Base-by-base conservation (phyloP, 1,139 yeast species). In the Geotrichum restrictum region DNA sequence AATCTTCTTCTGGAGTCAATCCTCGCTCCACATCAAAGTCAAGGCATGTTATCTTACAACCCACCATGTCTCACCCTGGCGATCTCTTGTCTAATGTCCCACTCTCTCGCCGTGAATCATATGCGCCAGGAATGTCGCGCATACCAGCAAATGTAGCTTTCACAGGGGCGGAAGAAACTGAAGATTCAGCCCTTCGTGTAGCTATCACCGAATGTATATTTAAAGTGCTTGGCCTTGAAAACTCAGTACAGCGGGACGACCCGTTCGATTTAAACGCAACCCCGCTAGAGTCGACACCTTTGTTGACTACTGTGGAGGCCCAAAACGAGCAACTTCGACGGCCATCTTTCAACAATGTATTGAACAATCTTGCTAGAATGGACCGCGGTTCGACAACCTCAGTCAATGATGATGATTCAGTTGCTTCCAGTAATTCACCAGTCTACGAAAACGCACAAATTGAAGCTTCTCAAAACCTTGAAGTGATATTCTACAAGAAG, bases 41-140 rank as follows among this genome's bases (percentile, higher is more conserved):
- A 1, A 73, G 88, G 53, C 85, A 85, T 59, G 88, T 85, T 22
- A 75, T 79, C 3, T 68, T 87, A 40, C 82, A 79, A 49, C 79
- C 89, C 0, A 72, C 84, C 45, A 75, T 74, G 22, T 75, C 79
- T 29, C 85, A 86, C 55, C 96, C 96, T 0, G 96, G 96, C 32
- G 96, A 88, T 66, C 73, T 88, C 53, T 70, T 88, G 14, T 85
- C 95, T 0, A 86, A 86, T 51, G 96, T 85, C 0, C 94, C 96
- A 0, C 69, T 88, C 3, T 79, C 88, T 0, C 73, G 89, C 58
- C 27, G 49, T 10, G 50, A 51, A 27, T 46, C 53, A 19, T 42
- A 10, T 11, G 13, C 18, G 19, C 49, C 48, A 2, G 50, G 48
- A n/a, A 41, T 40, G 6, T n/a, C 22, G 13, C 36, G 45, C 1